phyloP scores from a whole-genome alignment of 1,284 basidiomycete genomes.

The Tylopilus sp. region DNA sequence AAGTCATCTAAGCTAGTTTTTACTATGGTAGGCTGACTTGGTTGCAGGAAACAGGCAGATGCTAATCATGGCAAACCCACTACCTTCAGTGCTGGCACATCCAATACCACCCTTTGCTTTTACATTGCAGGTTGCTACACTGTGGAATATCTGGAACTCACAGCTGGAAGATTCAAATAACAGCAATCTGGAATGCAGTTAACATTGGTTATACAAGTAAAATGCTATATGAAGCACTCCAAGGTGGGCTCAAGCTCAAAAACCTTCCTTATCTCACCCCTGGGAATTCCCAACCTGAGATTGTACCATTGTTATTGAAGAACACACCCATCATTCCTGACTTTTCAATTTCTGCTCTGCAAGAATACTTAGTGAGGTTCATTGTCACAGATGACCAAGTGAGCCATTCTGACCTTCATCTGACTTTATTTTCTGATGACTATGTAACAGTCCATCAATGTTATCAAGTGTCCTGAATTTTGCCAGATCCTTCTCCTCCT shows the following conservation, averaged over 20 bases:
- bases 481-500: neutral
- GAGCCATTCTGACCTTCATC: neutral
- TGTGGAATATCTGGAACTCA: neutral
- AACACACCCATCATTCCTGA: neutral
- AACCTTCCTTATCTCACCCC: neutral
- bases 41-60: neutral
- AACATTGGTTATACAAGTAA: neutral
- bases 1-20: neutral
- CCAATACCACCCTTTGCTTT: neutral
- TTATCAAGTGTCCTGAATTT: neutral
- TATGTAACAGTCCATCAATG: neutral
- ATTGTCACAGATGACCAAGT: constrained; percentile 1
- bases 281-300: neutral
- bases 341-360: neutral
- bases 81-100: neutral
- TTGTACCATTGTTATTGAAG: neutral
- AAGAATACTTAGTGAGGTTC: neutral
- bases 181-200: neutral
- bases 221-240: neutral
- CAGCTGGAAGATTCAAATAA: neutral
- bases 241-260: neutral
- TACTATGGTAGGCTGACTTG: neutral
- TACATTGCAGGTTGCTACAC: neutral
- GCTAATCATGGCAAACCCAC: neutral
- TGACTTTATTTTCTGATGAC: too few relatives aligned